phyloP scores from a whole-genome alignment of 129 eudicot species.

The Flaveria sonorensis region DNA sequence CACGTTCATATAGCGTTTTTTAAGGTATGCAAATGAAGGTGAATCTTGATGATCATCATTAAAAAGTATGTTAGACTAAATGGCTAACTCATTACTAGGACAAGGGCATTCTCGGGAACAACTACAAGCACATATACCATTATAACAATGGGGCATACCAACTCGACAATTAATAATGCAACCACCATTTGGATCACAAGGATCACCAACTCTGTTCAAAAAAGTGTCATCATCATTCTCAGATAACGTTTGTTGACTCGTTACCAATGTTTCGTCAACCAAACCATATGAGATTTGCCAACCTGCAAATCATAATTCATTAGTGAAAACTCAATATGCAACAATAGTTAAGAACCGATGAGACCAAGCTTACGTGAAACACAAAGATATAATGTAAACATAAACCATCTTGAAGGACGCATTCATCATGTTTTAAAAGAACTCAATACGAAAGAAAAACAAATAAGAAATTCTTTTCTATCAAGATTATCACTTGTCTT shows the following conservation, averaged over 20 bases:
- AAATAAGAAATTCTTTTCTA: background rate
- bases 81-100: background rate
- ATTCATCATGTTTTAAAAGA: background rate
- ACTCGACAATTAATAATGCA: background rate
- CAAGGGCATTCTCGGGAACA: background rate
- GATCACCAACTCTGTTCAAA: background rate
- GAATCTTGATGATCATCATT: background rate
- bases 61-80: background rate
- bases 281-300: background rate
- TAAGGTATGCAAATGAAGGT: background rate
- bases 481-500: background rate
- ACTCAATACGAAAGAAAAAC: background rate
- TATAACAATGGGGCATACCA: background rate
- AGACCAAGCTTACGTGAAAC: background rate
- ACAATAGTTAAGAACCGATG: background rate
- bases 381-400: background rate
- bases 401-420: background rate
- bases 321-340: background rate
- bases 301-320: background rate
- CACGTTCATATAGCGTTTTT: no score
- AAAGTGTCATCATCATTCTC: background rate
- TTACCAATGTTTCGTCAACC: background rate
- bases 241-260: background rate
- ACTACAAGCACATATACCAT: background rate
- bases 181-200: background rate